Percentiles rank a stretch among this genome's conserved stretches.
phyloP scores from a whole-genome alignment of 768 basidiomycete species.

The Panellus pusillus region DNA sequence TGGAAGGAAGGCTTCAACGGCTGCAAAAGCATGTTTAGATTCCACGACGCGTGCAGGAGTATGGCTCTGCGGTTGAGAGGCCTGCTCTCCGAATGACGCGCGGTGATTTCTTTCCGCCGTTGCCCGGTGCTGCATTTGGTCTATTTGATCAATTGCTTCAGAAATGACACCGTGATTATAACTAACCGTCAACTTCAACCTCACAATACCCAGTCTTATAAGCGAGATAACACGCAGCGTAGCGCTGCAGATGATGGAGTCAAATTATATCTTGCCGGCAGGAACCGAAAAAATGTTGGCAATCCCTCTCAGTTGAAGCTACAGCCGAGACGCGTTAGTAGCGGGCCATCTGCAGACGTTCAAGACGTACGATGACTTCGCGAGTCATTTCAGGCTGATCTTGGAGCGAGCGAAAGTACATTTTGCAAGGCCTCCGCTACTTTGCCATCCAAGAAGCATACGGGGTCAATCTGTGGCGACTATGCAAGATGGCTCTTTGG shows the following conservation, averaged over 20 bases:
- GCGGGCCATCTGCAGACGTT: not conserved
- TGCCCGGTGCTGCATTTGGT: no score
- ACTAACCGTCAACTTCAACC: no score
- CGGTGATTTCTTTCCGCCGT: no score
- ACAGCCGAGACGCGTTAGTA: not conserved
- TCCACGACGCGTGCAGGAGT: no score
- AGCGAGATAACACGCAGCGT: conserved; percentile 14
- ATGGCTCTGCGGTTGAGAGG: no score
- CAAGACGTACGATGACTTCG: not conserved
- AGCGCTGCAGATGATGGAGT: conserved; percentile 16
- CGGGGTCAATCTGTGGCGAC: no score
- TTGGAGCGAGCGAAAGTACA: not conserved
- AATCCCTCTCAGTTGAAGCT: not conserved
- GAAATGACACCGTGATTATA: no score
- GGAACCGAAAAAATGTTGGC: conserved; percentile 4
- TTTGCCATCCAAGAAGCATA: not conserved
- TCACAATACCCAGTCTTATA: conserved; percentile 13
- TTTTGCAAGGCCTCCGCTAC: conserved; percentile 7
- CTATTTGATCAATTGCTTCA: no score
- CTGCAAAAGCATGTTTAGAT: not conserved
- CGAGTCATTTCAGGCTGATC: not conserved
- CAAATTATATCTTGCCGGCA: not conserved
- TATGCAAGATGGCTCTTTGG: no score
- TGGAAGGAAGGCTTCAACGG: conserved; percentile 5
- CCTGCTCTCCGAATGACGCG: no score